Base-by-base conservation (phyloP, 2,329 filamentous ascomycete genomes). In the Aspergillus sojae region DNA sequence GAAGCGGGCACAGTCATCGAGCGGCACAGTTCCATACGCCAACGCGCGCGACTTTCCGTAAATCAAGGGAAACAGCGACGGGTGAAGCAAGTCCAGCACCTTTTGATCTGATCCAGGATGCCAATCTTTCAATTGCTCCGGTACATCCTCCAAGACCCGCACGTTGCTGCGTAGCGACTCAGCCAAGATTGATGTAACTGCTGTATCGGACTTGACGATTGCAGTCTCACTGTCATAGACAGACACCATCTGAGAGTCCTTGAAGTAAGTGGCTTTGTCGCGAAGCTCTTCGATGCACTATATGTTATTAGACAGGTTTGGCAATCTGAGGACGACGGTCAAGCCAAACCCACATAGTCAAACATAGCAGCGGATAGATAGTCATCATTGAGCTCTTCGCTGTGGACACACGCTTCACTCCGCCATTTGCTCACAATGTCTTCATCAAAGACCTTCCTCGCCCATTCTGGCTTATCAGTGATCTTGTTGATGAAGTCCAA, bases 71-170 rank as follows among this genome's bases (percentile, higher is more conserved):
- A 74, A 79, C 4, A 78, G 66, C 2, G 88, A 91, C 0, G 89
- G 89, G 65, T 91, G 85, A 1, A 91, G 84, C 0, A 91, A 76
- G 70, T 91, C 84, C 0, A 89, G 80, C 0, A 91, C 88, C 62
- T 83, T 83, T 0, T 78, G 73, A 39, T 86, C 77, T 0, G 84
- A 86, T 2, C 82, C 79, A 0, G 88, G 88, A 73, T 90, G 88
- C 82, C 86, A 91, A 72, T 91, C 88, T 68, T 86, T 85, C 43
- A 78, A 54, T 0, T 76, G 45, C 3, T 85, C 84, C 2, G 62
- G 46, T n/a, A 64, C 43, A 39, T 84, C 72, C 67, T 89, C 85
- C 1, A 92, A 76, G 0, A 73, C 74, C 1, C 74, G 72, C 28
- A 86, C 83, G 1, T 79, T 83, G 5, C 72, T 70, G 34, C 75